phyloP scores from a whole-genome alignment of 2,329 filamentous ascomycete species.

The Fusarium nisikadoi region DNA sequence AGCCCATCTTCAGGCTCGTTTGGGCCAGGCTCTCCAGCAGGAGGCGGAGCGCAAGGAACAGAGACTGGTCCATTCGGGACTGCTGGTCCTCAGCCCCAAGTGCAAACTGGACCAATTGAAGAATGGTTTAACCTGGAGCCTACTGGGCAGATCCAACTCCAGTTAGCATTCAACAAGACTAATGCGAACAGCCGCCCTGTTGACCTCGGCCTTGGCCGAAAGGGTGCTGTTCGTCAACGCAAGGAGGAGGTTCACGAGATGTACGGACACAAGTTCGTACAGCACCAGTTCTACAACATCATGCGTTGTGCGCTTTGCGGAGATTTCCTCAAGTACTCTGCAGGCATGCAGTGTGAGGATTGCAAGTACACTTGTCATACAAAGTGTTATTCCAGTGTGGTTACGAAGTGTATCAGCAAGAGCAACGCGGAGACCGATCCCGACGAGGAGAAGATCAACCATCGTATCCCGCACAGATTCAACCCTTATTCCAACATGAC shows the following conservation, averaged over 20 bases:
- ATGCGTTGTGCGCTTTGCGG: constrained; percentile 99
- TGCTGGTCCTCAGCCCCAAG: constrained; percentile 59
- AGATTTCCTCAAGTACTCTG: constrained; percentile 97
- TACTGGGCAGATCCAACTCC: constrained; percentile 89
- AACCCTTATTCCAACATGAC: constrained; percentile 97
- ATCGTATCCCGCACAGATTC: constrained; percentile 97
- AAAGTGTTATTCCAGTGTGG: constrained; percentile 95
- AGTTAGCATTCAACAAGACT: constrained; percentile 92
- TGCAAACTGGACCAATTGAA: constrained; percentile 75
- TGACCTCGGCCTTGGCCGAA: constrained; percentile 90
- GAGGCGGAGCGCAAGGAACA: constrained; percentile 51
- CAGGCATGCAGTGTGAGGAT: constrained; percentile 98
- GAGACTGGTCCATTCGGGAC: constrained; percentile 47
- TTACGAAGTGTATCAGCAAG: constrained; percentile 99
- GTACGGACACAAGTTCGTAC: constrained; percentile 98
- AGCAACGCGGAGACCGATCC: constrained; percentile 98
- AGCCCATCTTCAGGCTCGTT: constrained; percentile 58
- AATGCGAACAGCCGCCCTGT: constrained; percentile 83
- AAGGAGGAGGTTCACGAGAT: constrained; percentile 99
- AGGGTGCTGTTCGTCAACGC: constrained; percentile 94
- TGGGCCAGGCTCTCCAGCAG: constrained; percentile 56
- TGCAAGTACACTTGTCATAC: constrained; percentile 99
- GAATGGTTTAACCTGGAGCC: constrained; percentile 98
- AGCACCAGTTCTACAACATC: constrained; percentile 99
- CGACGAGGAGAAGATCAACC: constrained; percentile 99